Conservation (phyloP, 148 eudicot species). For the Rhododendron molle region DNA sequence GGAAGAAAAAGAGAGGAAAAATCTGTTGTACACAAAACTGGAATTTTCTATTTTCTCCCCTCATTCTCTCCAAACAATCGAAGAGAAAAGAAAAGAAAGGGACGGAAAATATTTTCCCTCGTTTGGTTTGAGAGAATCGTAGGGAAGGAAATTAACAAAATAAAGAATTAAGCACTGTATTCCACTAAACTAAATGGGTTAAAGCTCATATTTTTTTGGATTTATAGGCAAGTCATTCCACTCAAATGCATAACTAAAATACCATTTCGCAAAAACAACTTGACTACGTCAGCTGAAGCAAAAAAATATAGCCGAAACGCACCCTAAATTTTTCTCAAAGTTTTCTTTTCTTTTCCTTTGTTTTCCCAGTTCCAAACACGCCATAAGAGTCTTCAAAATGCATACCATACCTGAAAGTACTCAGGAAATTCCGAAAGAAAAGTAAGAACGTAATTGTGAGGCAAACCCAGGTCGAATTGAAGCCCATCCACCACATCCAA, state of each 20-base stretch:
- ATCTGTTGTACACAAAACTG: background rate
- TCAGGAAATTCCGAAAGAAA: conserved; percentile 59
- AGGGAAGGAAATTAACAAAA: background rate
- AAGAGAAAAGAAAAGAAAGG: background rate
- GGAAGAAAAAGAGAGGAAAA: background rate
- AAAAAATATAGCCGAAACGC: background rate
- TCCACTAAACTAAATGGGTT: background rate
- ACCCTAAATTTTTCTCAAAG: background rate
- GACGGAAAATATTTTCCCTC: background rate
- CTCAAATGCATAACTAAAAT: background rate
- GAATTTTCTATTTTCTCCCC: background rate
- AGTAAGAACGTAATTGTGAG: conserved; percentile 41
- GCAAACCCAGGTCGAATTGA: conserved; percentile 66
- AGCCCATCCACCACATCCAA: conserved; percentile 43
- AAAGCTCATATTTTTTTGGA: background rate
- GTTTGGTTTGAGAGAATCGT: background rate
- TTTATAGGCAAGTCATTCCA: background rate
- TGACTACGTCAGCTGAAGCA: background rate
- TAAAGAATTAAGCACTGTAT: too few relatives aligned
- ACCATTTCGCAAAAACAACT: background rate
- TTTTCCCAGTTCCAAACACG: background rate
- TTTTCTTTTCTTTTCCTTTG: background rate
- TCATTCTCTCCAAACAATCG: background rate
- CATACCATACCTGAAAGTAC: conserved; percentile 32
- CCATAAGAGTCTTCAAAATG: background rate